Conservation (phyloP, 805 yeast species). For the Cyberlindnera petersonii region DNA sequence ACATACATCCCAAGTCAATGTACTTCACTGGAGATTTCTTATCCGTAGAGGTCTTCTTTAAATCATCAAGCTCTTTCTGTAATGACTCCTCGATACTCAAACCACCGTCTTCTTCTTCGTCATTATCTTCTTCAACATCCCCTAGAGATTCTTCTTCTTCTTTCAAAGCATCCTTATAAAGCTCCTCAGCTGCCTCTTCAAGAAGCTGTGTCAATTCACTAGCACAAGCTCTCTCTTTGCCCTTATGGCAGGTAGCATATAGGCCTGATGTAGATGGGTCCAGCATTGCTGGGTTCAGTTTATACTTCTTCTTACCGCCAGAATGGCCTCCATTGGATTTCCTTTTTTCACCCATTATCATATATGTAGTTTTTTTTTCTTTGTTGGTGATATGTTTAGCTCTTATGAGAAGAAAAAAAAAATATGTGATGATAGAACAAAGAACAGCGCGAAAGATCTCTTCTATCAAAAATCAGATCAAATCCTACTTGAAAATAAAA, state of each 20-base stretch:
- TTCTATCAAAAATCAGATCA: no score
- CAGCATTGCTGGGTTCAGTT: slow-evolving; percentile 45
- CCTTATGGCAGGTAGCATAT: slow-evolving; percentile 84
- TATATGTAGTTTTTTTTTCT: not conserved
- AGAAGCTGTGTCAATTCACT: slow-evolving; percentile 64
- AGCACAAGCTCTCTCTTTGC: slow-evolving; percentile 73
- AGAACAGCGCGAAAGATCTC: not conserved
- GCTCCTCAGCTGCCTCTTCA: slow-evolving; percentile 47
- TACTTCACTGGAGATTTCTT: slow-evolving; percentile 50
- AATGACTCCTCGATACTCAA: slow-evolving; percentile 74
- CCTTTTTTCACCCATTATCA: slow-evolving; percentile 24
- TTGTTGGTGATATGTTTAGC: not conserved
- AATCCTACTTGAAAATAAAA: no score
- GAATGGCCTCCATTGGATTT: slow-evolving; percentile 4
- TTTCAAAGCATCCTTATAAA: slow-evolving; percentile 35
- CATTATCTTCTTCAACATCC: slow-evolving; percentile 29
- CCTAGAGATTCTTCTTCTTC: slow-evolving; percentile 14
- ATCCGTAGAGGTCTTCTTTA: slow-evolving; percentile 34
- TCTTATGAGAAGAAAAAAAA: not conserved
- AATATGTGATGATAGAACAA: not conserved
- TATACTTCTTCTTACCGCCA: slow-evolving; percentile 33
- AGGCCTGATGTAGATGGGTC: slow-evolving; percentile 88
- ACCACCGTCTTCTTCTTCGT: slow-evolving; percentile 33
- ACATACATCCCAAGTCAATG: slow-evolving; percentile 69
- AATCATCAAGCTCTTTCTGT: slow-evolving; percentile 60